Conservation (phyloP, 257 asterid species). For the Penstemon newberryi region DNA sequence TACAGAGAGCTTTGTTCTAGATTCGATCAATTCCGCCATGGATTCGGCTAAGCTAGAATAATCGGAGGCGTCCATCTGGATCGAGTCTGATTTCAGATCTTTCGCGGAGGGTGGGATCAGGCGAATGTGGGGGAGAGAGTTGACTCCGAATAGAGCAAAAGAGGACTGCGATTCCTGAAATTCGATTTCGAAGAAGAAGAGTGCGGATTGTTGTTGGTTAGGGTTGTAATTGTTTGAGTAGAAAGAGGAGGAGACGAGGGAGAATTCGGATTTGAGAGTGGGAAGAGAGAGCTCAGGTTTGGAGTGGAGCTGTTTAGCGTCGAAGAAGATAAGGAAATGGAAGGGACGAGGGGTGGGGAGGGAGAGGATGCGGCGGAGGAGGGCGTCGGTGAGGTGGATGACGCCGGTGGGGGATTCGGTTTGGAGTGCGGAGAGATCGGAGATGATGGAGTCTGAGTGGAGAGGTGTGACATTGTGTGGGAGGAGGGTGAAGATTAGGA, state of each 20-base stretch:
- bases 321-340: conserved; percentile 73
- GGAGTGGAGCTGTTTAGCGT: conserved; percentile 72
- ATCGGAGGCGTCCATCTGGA: conserved; percentile 51
- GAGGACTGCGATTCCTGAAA: conserved; percentile 51
- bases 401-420: conserved; percentile 57
- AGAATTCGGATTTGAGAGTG: conserved; percentile 57
- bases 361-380: conserved; percentile 59
- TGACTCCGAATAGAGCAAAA: conserved; percentile 48
- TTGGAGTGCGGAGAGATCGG: conserved; percentile 55
- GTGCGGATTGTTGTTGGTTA: conserved; percentile 17
- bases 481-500: conserved; percentile 35
- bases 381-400: conserved; percentile 58
- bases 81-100: conserved; percentile 44
- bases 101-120: conserved; percentile 54
- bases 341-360: conserved; percentile 69
- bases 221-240: conserved; percentile 46
- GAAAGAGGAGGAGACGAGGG: conserved; percentile 63
- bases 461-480: conserved; percentile 20
- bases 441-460: conserved; percentile 33
- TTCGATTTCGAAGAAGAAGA: conserved; percentile 69
- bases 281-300: conserved; percentile 61
- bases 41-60: conserved; percentile 50
- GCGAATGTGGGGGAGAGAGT: conserved; percentile 66
- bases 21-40: conserved; percentile 50
- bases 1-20: conserved; percentile 35